Conservation (phyloP, 495 filamentous ascomycete species). For the Lindgomyces ingoldianus region DNA sequence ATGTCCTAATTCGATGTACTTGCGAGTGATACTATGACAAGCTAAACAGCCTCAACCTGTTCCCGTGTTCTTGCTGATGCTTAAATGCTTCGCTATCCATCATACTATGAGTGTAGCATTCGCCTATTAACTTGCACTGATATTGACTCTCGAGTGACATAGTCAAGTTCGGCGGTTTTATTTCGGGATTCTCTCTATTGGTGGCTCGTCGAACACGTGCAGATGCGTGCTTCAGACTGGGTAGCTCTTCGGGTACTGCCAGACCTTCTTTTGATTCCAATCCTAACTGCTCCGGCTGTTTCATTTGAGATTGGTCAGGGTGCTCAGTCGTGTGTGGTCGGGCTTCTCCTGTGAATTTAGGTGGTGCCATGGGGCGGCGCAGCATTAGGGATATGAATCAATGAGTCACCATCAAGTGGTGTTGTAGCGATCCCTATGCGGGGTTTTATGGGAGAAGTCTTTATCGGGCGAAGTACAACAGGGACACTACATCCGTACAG, state of each 20-base stretch:
- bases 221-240: background rate
- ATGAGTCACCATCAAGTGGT: background rate
- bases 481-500: constrained; percentile 51
- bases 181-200: background rate
- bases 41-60: background rate
- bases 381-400: background rate
- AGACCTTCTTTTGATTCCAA: background rate
- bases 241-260: background rate
- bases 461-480: constrained; percentile 43
- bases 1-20: too few species aligned
- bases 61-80: background rate
- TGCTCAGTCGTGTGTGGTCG: background rate
- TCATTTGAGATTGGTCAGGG: background rate
- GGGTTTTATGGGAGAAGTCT: background rate
- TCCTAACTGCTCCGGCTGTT: background rate
- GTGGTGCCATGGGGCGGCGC: background rate
- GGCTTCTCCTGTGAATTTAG: background rate
- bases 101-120: constrained; percentile 2
- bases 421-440: background rate
- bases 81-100: constrained; percentile 2
- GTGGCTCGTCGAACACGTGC: background rate
- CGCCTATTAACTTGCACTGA: background rate
- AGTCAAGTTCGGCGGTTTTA: background rate
- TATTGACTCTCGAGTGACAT: background rate
- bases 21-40: background rate